These are phyloP conservation scores for Xanthoconium purpureum DNA, from an alignment of 768 basidiomycete species.

Conservation along the genomic window DNA sequence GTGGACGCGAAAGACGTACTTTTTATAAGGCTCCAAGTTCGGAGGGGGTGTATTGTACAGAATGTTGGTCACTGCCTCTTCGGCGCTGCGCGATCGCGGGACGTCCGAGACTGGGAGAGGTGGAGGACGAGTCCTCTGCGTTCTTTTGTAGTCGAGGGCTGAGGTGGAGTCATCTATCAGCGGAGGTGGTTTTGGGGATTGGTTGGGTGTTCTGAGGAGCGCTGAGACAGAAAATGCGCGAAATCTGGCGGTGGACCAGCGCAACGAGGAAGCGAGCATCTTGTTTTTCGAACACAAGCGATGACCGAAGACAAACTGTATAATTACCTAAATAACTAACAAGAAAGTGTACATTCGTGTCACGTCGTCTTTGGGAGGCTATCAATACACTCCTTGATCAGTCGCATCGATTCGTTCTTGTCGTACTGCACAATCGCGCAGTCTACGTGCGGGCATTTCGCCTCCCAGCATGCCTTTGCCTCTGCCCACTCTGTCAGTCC, in stretches of 20 bases:
- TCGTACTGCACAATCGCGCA: slow-evolving; percentile 57
- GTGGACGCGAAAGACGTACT: slow-evolving; percentile 41
- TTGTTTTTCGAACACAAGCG: background rate
- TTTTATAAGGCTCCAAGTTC: slow-evolving; percentile 88
- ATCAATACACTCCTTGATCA: slow-evolving; percentile 54
- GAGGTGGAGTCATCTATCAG: slow-evolving; percentile 92
- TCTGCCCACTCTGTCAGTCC: slow-evolving; percentile 56
- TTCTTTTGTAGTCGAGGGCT: slow-evolving; percentile 86
- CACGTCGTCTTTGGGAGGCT: slow-evolving; percentile 40
- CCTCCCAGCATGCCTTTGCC: slow-evolving; percentile 59
- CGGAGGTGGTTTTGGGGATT: slow-evolving; percentile 68
- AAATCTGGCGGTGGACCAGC: slow-evolving; percentile 13
- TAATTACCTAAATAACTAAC: slow-evolving; percentile 14
- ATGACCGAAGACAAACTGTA: background rate
- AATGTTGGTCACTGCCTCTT: slow-evolving; percentile 97
- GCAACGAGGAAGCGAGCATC: slow-evolving; percentile 17
- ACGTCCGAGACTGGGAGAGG: slow-evolving; percentile 83
- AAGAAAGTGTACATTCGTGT: background rate
- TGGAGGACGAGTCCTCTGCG: slow-evolving; percentile 70
- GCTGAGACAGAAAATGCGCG: slow-evolving; percentile 25
- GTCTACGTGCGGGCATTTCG: slow-evolving; percentile 43
- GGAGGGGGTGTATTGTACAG: slow-evolving; percentile 95
- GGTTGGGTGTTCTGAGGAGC: slow-evolving; percentile 14
- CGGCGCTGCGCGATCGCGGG: slow-evolving; percentile 81
- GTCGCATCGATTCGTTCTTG: slow-evolving; percentile 49